Evolutionary conservation across 2,329 filamentous ascomycete species (phyloP).

Genomic region (Ambrosiella xylebori): DNA sequence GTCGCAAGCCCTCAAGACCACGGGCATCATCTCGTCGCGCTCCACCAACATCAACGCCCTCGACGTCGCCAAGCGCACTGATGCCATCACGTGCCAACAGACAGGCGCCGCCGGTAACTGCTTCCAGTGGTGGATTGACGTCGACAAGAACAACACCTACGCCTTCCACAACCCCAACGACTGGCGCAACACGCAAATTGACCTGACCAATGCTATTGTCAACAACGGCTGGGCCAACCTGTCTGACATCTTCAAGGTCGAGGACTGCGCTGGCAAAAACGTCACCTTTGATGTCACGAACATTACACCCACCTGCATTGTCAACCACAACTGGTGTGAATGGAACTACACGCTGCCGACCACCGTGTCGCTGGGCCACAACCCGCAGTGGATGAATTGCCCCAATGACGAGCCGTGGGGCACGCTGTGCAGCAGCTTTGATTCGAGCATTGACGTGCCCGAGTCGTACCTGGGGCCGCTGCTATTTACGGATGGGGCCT

Average conservation of each 20-base stretch:
- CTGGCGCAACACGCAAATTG: constrained; percentile 15
- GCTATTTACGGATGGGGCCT: constrained; percentile 10
- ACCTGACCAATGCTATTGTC: constrained; percentile 14
- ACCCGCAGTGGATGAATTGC: constrained; percentile 16
- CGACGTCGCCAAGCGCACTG: constrained; percentile 13
- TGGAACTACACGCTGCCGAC: constrained; percentile 14
- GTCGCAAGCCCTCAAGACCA: constrained; percentile 15
- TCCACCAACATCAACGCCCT: constrained; percentile 16
- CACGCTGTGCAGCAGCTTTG: constrained; percentile 14
- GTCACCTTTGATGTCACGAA: constrained; percentile 15
- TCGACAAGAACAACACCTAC: constrained; percentile 15
- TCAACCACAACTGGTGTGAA: constrained; percentile 16
- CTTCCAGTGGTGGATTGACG: constrained; percentile 16
- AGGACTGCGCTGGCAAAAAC: constrained; percentile 15
- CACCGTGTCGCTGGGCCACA: background rate
- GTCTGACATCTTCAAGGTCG: constrained; percentile 16
- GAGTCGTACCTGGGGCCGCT: constrained; percentile 17
- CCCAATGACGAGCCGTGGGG: constrained; percentile 15
- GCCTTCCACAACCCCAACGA: constrained; percentile 17
- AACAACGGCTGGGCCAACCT: constrained; percentile 17
- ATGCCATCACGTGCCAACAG: constrained; percentile 11
- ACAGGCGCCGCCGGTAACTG: constrained; percentile 13
- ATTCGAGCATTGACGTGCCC: constrained; percentile 14
- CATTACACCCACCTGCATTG: constrained; percentile 15
- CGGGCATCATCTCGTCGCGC: constrained; percentile 15